Conservation (phyloP, 768 basidiomycete species). For the Collybia mongolica region DNA sequence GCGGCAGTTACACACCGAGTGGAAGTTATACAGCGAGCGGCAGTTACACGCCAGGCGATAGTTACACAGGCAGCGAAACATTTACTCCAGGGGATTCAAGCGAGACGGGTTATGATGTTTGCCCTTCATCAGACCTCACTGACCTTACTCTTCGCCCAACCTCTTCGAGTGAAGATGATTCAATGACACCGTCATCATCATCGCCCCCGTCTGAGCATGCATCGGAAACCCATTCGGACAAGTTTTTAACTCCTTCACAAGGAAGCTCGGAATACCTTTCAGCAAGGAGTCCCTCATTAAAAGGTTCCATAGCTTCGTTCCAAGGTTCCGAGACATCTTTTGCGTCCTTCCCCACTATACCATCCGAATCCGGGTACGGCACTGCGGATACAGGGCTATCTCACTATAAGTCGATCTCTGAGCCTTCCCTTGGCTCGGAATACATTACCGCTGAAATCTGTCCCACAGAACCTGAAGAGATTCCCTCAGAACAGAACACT, state of each 20-base stretch:
- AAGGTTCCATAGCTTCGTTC: constrained; percentile 49
- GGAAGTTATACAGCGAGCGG: constrained; percentile 9
- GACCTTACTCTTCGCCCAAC: constrained; percentile 32
- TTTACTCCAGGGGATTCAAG: constrained; percentile 38
- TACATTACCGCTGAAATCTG: constrained; percentile 50
- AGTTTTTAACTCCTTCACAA: constrained; percentile 43
- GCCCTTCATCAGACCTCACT: constrained; percentile 49
- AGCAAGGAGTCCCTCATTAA: constrained; percentile 39
- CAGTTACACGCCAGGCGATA: constrained; percentile 9
- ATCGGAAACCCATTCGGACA: constrained; percentile 35
- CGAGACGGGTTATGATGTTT: constrained; percentile 55
- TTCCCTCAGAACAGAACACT: constrained; percentile 41
- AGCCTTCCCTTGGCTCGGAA: constrained; percentile 29
- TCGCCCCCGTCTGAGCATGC: constrained; percentile 28
- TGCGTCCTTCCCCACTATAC: constrained; percentile 59
- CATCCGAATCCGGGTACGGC: constrained; percentile 43
- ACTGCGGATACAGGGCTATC: constrained; percentile 28
- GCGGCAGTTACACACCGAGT: constrained; percentile 11
- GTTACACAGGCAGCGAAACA: constrained; percentile 20
- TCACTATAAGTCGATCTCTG: constrained; percentile 27
- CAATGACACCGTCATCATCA: constrained; percentile 32
- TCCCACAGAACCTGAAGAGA: constrained; percentile 37
- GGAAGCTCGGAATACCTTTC: constrained; percentile 54
- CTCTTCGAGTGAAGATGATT: constrained; percentile 25
- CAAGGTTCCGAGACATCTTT: constrained; percentile 43